A percentile compares a stretch with the other conserved stretches of the same genome.
These are phyloP conservation scores for Yarrowia divulgata DNA, from an alignment of 805 yeast genomes.

Conservation along the genomic window DNA sequence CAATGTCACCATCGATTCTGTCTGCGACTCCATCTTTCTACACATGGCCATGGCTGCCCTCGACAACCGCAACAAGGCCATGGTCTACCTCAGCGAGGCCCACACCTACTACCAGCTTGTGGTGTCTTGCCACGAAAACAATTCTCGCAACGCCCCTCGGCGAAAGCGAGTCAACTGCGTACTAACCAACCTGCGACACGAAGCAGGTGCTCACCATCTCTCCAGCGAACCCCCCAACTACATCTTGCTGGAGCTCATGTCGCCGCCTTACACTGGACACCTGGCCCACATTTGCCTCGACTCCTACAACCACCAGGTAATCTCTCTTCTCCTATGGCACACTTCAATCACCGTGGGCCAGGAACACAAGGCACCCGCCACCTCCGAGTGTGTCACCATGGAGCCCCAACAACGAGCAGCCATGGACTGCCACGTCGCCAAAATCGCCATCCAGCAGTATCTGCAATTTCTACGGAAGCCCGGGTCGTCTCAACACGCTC, in stretches of 20 bases:
- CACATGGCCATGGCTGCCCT: conserved; percentile 36
- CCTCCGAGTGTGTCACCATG: conserved; percentile 22
- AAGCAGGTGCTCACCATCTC: conserved; percentile 21
- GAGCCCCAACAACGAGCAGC: conserved; percentile 28
- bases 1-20: conserved; percentile 23
- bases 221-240: conserved; percentile 33
- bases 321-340: conserved; percentile 18
- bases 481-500: conserved; percentile 17
- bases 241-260: conserved; percentile 23
- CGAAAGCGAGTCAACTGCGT: conserved; percentile 29
- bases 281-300: conserved; percentile 31
- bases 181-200: conserved; percentile 30
- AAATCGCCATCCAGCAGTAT: conserved; percentile 34
- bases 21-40: conserved; percentile 24
- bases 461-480: conserved; percentile 22
- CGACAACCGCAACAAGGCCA: conserved; percentile 35
- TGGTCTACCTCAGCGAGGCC: conserved; percentile 36
- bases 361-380: conserved; percentile 25
- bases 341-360: conserved; percentile 18
- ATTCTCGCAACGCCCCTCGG: conserved; percentile 25
- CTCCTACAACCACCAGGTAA: conserved; percentile 32
- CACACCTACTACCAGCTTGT: conserved; percentile 19
- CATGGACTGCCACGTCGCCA: conserved; percentile 28
- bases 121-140: not conserved
- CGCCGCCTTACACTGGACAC: conserved; percentile 24